Base-by-base conservation (phyloP, 2,329 filamentous ascomycete species). In the Pyrenochaeta sp. region DNA sequence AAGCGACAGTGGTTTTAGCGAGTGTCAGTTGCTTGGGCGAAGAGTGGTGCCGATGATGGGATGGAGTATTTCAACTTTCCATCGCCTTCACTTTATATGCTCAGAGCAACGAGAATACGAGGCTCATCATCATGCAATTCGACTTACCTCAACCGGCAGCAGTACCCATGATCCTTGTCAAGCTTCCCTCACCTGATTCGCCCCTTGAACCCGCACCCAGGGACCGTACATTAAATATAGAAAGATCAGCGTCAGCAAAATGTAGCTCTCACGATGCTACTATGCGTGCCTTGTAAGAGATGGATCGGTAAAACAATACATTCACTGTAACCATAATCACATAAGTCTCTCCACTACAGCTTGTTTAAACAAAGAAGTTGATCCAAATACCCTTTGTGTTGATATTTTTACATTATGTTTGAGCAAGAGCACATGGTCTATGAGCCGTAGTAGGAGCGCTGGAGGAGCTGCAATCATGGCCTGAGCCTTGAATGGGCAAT, bases 141-240 rank as follows among this genome's bases (percentile, higher is more conserved):
- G 23, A 20, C 32, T 35, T 42, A 9, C 48, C 43, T 21, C 18
- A 46, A 33, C 29, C 6, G 15, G 33, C 36, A 36, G 15, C 37
- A 40, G 36, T 43, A 40, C 30, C 17, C 37, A 33, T 27, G 27
- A 23, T 27, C 18, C 3, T n/a, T 30, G 33, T 18, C 10, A 21
- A 32, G 33, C 32, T 39, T 45, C 23, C 5, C 17, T 30, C 23
- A 18, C n/a, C 23, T 27, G 44, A 30, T 29, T 40, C 51, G 32
- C 43, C 50, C 27, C 41, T 41, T 32, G 11, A 35, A 54, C 47
- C 35, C 47, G 29, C 32, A 39, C 30, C 44, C 48, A 51, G 52
- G 48, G 23, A 47, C 48, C 43, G 23, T 9, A 12, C 5, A 18
- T 40, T 55, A 51, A 42, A 18, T 51, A 30, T 55, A 55, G 52